Base-by-base conservation (phyloP, 306 rosid species). In the Quercus gilva region DNA sequence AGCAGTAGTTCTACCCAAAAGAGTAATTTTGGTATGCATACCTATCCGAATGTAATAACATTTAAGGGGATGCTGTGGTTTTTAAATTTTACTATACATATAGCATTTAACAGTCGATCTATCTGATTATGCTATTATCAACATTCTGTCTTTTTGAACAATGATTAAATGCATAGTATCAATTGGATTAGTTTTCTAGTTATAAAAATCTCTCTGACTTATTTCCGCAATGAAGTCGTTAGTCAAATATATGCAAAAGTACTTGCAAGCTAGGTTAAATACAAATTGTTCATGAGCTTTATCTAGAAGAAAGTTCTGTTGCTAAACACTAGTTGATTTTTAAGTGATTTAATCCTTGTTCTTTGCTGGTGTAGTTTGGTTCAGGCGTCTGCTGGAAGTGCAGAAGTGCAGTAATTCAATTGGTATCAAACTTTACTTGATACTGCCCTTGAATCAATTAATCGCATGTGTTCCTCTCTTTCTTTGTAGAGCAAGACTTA, bases 301-400 rank as follows among this genome's bases (percentile, higher is more conserved):
- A 61, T 61, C n/a, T 13, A 18, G 69, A 61, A 25, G 69, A 61
- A 63, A 37, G 43, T 63, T 28, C 21, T 6, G 2, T 64, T 64
- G 70, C 43, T 29, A 64, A 65, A 20, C 45, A 28, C 69, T 63
- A 15, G 5, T 65, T 65, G 7, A 68, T 15, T 26, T 8, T 70
- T 73, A 20, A 60, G 41, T 80, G 45, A 87, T 71, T 49, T 76
- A 63, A 60, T 65, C 72, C 18, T 80, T 83, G 41, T 79, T 77
- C 51, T 57, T 75, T 52, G 37, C 73, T 77, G 77, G 43, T 84
- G 86, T 80, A 94, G 99, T 94, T 94, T 81, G 99, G 99, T 84
- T 83, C 99, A 91, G 80, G 97, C 92, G 7, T 92, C 95, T 29
- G 99, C 97, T 13, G 97, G 99, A 68, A 94, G 99, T 78, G 97